Evolutionary conservation across 2,329 filamentous ascomycete species (phyloP).

Genomic region (Nemania serpens): DNA sequence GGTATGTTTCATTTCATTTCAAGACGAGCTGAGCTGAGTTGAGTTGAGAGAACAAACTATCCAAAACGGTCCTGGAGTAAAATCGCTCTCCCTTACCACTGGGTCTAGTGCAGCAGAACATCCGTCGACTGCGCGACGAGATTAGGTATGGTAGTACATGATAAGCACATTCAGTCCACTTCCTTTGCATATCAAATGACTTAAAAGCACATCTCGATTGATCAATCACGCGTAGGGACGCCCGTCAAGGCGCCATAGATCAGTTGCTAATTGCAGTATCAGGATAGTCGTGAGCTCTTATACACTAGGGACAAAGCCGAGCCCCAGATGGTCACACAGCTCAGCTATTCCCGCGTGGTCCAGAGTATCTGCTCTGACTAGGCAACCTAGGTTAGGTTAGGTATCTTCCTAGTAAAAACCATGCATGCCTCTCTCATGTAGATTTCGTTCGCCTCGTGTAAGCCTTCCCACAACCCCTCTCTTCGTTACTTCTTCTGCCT

Average conservation of each 20-base stretch:
- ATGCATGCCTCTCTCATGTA: background rate
- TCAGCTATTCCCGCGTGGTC: background rate
- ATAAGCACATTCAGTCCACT: too few species aligned
- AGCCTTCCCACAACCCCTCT: background rate
- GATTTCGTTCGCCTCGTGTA: background rate
- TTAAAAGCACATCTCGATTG: background rate
- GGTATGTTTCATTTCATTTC: too few species aligned
- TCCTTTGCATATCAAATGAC: too few species aligned
- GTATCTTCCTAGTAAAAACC: background rate
- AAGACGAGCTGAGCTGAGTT: too few species aligned
- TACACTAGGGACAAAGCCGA: background rate
- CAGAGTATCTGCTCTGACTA: background rate
- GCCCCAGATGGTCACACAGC: background rate
- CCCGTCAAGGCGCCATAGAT: background rate
- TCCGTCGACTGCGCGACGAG: too few species aligned
- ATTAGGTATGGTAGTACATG: too few species aligned
- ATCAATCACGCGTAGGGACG: background rate
- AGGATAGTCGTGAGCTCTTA: background rate
- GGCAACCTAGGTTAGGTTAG: background rate
- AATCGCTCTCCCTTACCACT: too few species aligned
- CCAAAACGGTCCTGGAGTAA: too few species aligned
- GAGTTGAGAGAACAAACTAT: too few species aligned
- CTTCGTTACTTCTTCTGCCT: slow-evolving; percentile 54
- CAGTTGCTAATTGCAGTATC: slow-evolving; percentile 8
- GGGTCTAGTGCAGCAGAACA: too few species aligned